A percentile compares a stretch with the other conserved stretches of the same genome.
These are phyloP conservation scores for Acanthochlamys bracteata DNA, from an alignment of 106 monocot species.

Conservation along the genomic window DNA sequence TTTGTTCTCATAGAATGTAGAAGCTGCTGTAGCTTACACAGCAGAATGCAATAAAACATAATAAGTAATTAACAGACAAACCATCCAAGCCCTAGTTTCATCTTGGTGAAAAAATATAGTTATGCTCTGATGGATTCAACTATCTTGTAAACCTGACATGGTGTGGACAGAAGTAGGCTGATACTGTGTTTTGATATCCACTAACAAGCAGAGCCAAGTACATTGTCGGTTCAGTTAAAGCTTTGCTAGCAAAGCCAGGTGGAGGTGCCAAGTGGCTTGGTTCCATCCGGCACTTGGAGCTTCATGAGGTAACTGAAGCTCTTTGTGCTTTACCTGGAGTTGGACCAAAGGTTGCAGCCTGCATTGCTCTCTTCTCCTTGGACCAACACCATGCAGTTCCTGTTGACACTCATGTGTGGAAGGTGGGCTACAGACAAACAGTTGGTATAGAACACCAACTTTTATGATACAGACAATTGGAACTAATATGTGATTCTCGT, in stretches of 20 bases:
- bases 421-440: slow-evolving; percentile 32
- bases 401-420: slow-evolving; percentile 99
- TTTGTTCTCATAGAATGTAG: too few species aligned
- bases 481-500: not conserved
- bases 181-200: not conserved
- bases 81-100: too few species aligned
- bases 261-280: slow-evolving; percentile 86
- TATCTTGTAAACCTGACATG: too few species aligned
- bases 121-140: too few species aligned
- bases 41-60: too few species aligned
- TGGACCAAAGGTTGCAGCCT: slow-evolving; percentile 95
- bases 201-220: slow-evolving; percentile 69
- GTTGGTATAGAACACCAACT: too few species aligned
- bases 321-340: slow-evolving; percentile 94
- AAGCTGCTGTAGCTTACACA: too few species aligned
- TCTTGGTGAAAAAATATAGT: too few species aligned
- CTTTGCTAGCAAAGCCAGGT: slow-evolving; percentile 69
- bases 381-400: slow-evolving; percentile 98
- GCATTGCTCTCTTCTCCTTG: slow-evolving; percentile 94
- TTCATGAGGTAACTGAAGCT: slow-evolving; percentile 53
- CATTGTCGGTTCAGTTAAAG: slow-evolving; percentile 62
- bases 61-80: too few species aligned
- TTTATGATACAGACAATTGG: too few species aligned
- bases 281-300: slow-evolving; percentile 69
- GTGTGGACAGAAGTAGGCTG: too few species aligned